Percentiles rank a stretch among this genome's conserved stretches.
phyloP scores from a whole-genome alignment of 179 eudicot genomes.

The Patellifolia procumbens region DNA sequence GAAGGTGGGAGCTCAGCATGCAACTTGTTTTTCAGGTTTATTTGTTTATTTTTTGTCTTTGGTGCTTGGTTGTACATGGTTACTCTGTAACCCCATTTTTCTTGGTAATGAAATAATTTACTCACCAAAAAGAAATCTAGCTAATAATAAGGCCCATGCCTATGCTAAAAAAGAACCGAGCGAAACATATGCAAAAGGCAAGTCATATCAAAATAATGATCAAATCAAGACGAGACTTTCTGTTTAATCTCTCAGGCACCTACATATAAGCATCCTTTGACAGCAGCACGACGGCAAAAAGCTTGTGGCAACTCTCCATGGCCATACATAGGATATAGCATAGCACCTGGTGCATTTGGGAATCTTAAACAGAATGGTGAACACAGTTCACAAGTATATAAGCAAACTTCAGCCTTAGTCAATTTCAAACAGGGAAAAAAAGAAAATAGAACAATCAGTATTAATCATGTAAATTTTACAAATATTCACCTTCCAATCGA shows the following conservation, averaged over 20 bases:
- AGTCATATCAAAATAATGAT: slow-evolving; percentile 6
- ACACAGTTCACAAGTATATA: slow-evolving; percentile 13
- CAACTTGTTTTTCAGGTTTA: too few relatives aligned
- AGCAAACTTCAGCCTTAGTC: slow-evolving; percentile 14
- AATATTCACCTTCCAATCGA: slow-evolving; percentile 73
- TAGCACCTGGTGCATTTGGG: slow-evolving; percentile 76
- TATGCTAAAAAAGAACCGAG: background rate
- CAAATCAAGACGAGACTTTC: slow-evolving; percentile 14
- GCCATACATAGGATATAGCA: slow-evolving; percentile 90
- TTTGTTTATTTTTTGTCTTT: too few relatives aligned
- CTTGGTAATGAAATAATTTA: too few relatives aligned
- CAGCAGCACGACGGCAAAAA: slow-evolving; percentile 96
- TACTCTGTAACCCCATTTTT: too few relatives aligned
- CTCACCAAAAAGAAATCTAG: background rate
- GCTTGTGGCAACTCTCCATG: slow-evolving; percentile 94
- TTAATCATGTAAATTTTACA: slow-evolving; percentile 13
- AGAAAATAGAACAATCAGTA: background rate
- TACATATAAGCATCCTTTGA: slow-evolving; percentile 94
- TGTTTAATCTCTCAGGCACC: slow-evolving; percentile 20
- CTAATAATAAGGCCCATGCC: background rate
- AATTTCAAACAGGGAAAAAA: slow-evolving; percentile 10
- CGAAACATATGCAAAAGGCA: background rate
- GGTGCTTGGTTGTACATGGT: too few relatives aligned
- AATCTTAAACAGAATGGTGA: slow-evolving; percentile 47
- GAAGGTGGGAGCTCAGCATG: too few relatives aligned